Conservation (phyloP, 2,329 filamentous ascomycete species). For the Fusarium pseudoanthophilum region DNA sequence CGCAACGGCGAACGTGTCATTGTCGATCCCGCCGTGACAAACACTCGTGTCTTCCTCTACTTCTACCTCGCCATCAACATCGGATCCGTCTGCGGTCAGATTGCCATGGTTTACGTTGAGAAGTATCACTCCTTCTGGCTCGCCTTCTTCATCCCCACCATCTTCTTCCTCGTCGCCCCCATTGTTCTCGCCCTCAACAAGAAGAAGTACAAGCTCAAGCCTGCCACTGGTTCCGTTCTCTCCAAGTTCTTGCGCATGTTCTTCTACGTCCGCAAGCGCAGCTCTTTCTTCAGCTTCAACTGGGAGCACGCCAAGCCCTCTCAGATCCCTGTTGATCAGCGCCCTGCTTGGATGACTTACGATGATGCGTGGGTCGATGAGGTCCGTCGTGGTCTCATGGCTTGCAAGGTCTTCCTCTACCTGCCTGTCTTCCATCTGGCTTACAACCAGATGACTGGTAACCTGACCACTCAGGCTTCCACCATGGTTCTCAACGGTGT, state of each 20-base stretch:
- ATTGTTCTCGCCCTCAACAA: conserved; percentile 70
- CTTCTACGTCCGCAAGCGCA: conserved; percentile 69
- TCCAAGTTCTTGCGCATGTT: conserved; percentile 73
- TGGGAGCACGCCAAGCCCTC: conserved; percentile 78
- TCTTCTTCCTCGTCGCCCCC: conserved; percentile 71
- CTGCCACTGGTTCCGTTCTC: conserved; percentile 78
- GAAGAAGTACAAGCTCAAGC: conserved; percentile 68
- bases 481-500: conserved; percentile 75
- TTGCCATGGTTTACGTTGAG: conserved; percentile 76
- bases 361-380: conserved; percentile 87
- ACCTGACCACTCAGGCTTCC: conserved; percentile 71
- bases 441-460: conserved; percentile 70
- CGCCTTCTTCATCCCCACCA: conserved; percentile 74
- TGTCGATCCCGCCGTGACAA: conserved; percentile 74
- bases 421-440: conserved; percentile 71
- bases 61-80: conserved; percentile 70
- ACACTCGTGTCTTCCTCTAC: conserved; percentile 75
- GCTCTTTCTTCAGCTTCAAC: conserved; percentile 72
- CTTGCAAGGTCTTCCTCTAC: conserved; percentile 78
- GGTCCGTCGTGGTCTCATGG: conserved; percentile 74
- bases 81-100: conserved; percentile 69
- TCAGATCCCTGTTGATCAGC: conserved; percentile 62
- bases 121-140: conserved; percentile 82
- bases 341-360: conserved; percentile 81
- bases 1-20: conserved; percentile 73